Evolutionary conservation across 306 rosid genomes (phyloP).

Genomic region (Medicago arabica): DNA sequence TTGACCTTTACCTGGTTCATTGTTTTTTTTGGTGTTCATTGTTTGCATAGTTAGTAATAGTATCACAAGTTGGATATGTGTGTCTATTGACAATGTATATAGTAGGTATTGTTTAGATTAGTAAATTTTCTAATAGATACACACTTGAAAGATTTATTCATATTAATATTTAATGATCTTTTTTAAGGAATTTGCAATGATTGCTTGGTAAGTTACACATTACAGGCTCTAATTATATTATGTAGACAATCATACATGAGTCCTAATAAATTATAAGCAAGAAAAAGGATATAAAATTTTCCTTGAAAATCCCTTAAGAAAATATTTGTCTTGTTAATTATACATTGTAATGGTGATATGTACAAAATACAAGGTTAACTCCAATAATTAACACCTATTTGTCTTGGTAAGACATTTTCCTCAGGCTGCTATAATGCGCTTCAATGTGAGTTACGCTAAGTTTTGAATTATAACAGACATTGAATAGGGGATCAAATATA

Average conservation of each 20-base stretch:
- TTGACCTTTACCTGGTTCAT: background rate
- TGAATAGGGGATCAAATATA: too few species aligned
- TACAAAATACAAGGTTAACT: too few species aligned
- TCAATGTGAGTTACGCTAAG: too few species aligned
- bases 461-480: too few species aligned
- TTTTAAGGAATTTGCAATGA: too few species aligned
- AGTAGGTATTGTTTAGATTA: conserved; percentile 5
- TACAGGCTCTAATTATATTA: background rate
- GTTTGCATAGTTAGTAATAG: too few species aligned
- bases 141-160: background rate
- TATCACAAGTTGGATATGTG: conserved; percentile 23
- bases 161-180: conserved; percentile 12
- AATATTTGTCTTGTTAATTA: too few species aligned
- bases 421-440: too few species aligned
- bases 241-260: background rate
- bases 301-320: background rate
- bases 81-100: conserved; percentile 25
- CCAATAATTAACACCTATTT: too few species aligned
- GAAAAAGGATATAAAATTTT: background rate
- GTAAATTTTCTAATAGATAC: background rate
- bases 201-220: background rate
- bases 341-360: too few species aligned
- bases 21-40: too few species aligned
- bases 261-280: background rate
- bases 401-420: too few species aligned